A percentile compares a stretch with the other conserved stretches of the same genome.
Evolutionary conservation across 73 alveolate genomes (phyloP).

Genomic region (Paramecium octaurelia): DNA sequence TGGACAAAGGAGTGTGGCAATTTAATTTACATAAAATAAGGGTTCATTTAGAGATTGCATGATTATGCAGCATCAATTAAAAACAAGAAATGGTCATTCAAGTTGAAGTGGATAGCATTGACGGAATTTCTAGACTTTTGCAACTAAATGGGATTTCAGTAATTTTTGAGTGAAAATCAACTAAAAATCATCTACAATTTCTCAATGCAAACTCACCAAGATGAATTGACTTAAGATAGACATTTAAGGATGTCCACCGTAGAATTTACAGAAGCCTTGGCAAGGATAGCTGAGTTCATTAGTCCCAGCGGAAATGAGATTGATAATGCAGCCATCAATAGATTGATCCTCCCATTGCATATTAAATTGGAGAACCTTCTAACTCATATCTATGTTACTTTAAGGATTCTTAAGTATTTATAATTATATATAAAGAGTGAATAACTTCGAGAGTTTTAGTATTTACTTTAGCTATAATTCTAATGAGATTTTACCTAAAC

Average conservation of each 20-base stretch:
- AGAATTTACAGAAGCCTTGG: slow-evolving; percentile 82
- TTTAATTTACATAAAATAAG: neutral
- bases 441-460: neutral
- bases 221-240: slow-evolving; percentile 77
- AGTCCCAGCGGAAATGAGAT: slow-evolving; percentile 31
- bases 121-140: slow-evolving; percentile 75
- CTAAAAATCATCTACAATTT: slow-evolving; percentile 72
- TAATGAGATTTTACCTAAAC: neutral
- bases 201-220: slow-evolving; percentile 79
- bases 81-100: slow-evolving; percentile 7
- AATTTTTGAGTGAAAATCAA: slow-evolving; percentile 73
- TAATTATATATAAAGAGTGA: neutral
- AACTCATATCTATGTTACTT: neutral
- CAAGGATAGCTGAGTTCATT: slow-evolving; percentile 71
- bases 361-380: slow-evolving; percentile 45
- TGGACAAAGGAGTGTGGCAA: slow-evolving; percentile 67
- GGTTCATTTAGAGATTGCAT: neutral
- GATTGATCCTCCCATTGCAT: slow-evolving; percentile 33
- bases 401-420: neutral
- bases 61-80: neutral
- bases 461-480: neutral
- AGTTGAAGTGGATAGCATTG: slow-evolving; percentile 63
- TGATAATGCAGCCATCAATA: neutral
- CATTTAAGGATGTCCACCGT: slow-evolving; percentile 72
- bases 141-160: slow-evolving; percentile 17